Conservation (phyloP, 768 basidiomycete genomes). For the Dioszegia aurantiaca region DNA sequence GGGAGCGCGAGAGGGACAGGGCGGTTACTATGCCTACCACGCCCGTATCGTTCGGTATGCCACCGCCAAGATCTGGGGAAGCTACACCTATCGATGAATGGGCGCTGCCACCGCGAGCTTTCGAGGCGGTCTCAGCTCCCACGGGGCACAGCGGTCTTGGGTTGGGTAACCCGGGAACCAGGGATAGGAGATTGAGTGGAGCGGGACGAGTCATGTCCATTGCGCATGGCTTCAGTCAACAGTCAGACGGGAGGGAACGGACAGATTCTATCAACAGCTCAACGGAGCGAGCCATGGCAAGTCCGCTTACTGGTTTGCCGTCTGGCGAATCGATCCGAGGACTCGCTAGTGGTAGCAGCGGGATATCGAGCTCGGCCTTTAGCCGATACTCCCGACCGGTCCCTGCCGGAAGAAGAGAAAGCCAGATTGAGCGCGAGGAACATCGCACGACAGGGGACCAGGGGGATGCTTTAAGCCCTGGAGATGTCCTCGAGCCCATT, state of each 20-base stretch:
- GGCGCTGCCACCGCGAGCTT: not conserved
- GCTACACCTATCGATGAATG: not conserved
- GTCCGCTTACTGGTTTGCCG: slow-evolving; percentile 3
- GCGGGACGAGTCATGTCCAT: slow-evolving; percentile 5
- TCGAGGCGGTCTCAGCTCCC: slow-evolving; percentile 4
- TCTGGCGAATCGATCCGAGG: slow-evolving; percentile 5
- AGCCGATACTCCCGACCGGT: too few species aligned
- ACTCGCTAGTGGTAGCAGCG: not conserved
- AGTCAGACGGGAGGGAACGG: not conserved
- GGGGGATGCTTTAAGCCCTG: not conserved
- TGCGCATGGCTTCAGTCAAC: not conserved
- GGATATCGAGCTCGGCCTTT: too few species aligned
- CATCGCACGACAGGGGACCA: slow-evolving; percentile 5
- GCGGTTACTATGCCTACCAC: slow-evolving; percentile 15
- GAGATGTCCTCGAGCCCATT: slow-evolving; percentile 2
- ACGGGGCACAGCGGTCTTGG: not conserved
- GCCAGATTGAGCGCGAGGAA: slow-evolving; percentile 9
- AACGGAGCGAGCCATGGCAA: slow-evolving; percentile 4
- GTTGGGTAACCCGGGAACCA: not conserved
- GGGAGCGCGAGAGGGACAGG: slow-evolving; percentile 12
- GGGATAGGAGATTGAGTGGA: slow-evolving; percentile 7
- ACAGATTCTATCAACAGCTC: slow-evolving; percentile 8
- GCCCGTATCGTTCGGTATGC: not conserved
- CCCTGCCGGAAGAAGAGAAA: not conserved
- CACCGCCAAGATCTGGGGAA: not conserved